These are phyloP conservation scores for Actinomucor elegans DNA, from an alignment of 371 early-diverging fungal genomes.

Conservation along the genomic window DNA sequence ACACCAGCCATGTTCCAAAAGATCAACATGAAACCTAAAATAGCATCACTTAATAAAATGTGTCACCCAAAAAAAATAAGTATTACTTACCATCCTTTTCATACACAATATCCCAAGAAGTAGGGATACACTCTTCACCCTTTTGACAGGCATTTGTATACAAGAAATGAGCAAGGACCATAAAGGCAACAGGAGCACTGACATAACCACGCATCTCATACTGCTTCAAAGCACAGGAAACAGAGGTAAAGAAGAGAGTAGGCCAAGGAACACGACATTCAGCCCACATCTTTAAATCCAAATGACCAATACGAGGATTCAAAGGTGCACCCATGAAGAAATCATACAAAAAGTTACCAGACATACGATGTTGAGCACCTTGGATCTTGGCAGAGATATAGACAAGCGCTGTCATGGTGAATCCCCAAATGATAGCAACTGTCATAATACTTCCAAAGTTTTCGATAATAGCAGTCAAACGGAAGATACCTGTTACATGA, in stretches of 20 bases:
- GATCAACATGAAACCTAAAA: constrained; percentile 58
- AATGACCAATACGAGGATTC: constrained; percentile 74
- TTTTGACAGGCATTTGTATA: constrained; percentile 75
- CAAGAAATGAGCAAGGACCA: constrained; percentile 75
- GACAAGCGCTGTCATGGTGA: constrained; percentile 46
- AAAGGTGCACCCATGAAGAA: constrained; percentile 72
- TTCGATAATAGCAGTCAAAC: constrained; percentile 56
- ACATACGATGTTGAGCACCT: constrained; percentile 58
- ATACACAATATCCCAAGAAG: constrained; percentile 71
- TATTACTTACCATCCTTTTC: constrained; percentile 53
- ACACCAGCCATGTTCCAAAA: constrained; percentile 66
- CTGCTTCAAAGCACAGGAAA: constrained; percentile 71
- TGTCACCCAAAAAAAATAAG: background rate
- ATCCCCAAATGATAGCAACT: constrained; percentile 57
- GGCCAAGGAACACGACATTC: constrained; percentile 81
- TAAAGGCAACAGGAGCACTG: constrained; percentile 67
- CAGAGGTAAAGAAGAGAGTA: constrained; percentile 67
- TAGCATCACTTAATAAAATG: background rate
- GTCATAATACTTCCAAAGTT: constrained; percentile 66
- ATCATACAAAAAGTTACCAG: constrained; percentile 80
- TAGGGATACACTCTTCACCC: constrained; percentile 78
- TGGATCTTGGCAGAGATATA: constrained; percentile 34
- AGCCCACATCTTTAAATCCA: constrained; percentile 87
- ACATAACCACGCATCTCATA: constrained; percentile 62
- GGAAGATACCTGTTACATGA: constrained; percentile 53